A percentile compares a stretch with the other conserved stretches of the same genome.
Evolutionary conservation across 352 stramenopile genomes (phyloP).

Genomic region (Sclerospora graminicola): DNA sequence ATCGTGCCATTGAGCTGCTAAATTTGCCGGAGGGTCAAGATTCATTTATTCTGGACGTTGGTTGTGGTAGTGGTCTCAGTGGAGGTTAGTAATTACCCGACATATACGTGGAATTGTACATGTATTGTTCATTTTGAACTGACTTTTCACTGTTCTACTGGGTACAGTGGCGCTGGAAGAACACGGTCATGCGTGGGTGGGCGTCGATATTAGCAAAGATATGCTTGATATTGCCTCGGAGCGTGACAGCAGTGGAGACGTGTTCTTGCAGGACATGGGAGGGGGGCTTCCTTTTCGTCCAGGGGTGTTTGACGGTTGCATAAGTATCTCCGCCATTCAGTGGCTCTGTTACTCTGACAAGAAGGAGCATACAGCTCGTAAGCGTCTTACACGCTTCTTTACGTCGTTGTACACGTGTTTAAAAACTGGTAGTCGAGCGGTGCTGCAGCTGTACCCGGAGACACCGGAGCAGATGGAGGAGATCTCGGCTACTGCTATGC

Average conservation of each 20-base stretch:
- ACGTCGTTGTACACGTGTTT: slow-evolving; percentile 86
- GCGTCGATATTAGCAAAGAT: slow-evolving; percentile 95
- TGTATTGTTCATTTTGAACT: not conserved
- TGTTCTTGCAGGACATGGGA: slow-evolving; percentile 96
- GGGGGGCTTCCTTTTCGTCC: slow-evolving; percentile 95
- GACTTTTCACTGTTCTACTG: slow-evolving; percentile 1
- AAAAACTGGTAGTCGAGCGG: slow-evolving; percentile 85
- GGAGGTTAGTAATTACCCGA: slow-evolving; percentile 45
- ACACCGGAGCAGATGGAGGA: slow-evolving; percentile 94
- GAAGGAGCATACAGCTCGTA: slow-evolving; percentile 89
- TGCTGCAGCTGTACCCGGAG: slow-evolving; percentile 99
- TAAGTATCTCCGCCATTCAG: slow-evolving; percentile 99
- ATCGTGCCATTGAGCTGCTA: slow-evolving; percentile 95
- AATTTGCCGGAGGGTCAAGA: slow-evolving; percentile 85
- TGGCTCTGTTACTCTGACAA: slow-evolving; percentile 99
- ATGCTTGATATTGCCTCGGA: slow-evolving; percentile 99
- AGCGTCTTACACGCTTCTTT: slow-evolving; percentile 96
- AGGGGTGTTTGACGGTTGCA: slow-evolving; percentile 97
- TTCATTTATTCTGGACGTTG: slow-evolving; percentile 93
- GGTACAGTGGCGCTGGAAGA: slow-evolving; percentile 73
- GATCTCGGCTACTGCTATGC: slow-evolving; percentile 85
- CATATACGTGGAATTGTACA: not conserved
- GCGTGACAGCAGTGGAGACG: slow-evolving; percentile 80
- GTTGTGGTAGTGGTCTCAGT: slow-evolving; percentile 94
- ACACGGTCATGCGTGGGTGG: slow-evolving; percentile 95